A percentile compares a stretch with the other conserved stretches of the same genome.
Evolutionary conservation across 2,329 filamentous ascomycete species (phyloP).

Genomic region (Orbilia oligospora): DNA sequence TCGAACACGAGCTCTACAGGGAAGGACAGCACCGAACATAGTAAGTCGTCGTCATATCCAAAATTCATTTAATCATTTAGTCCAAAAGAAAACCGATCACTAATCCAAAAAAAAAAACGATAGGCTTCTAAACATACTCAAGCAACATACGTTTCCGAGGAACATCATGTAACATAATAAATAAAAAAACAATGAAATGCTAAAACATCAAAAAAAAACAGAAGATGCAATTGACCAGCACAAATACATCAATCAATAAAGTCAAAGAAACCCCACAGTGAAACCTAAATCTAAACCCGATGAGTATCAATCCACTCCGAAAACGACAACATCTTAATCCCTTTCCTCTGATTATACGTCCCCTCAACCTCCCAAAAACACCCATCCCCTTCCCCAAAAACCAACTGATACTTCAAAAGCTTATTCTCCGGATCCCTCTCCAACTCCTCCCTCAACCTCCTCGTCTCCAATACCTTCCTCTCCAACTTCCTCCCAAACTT

Average conservation of each 20-base stretch:
- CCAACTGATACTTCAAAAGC: conserved; percentile 74
- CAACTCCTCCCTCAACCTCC: conserved; percentile 69
- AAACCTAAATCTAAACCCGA: conserved; percentile 24
- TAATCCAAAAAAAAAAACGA: background rate
- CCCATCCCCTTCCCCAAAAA: conserved; percentile 74
- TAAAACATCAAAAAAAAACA: background rate
- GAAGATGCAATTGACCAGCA: background rate
- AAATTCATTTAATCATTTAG: background rate
- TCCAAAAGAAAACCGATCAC: background rate
- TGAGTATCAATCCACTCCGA: conserved; percentile 58
- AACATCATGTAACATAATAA: conserved; percentile 21
- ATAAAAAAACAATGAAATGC: background rate
- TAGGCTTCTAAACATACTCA: conserved; percentile 36
- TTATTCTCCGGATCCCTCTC: conserved; percentile 69
- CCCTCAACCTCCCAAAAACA: conserved; percentile 73
- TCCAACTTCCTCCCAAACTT: conserved; percentile 67
- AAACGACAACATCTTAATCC: conserved; percentile 66
- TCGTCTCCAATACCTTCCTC: conserved; percentile 71
- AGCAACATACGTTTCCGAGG: conserved; percentile 15
- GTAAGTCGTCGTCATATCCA: conserved; percentile 33
- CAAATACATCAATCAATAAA: background rate
- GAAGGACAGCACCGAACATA: conserved; percentile 64
- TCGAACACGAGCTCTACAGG: conserved; percentile 64
- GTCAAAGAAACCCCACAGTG: background rate
- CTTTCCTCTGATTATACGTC: conserved; percentile 72